Evolutionary conservation across 257 asterid genomes (phyloP).

Genomic region (Echites panduratus): DNA sequence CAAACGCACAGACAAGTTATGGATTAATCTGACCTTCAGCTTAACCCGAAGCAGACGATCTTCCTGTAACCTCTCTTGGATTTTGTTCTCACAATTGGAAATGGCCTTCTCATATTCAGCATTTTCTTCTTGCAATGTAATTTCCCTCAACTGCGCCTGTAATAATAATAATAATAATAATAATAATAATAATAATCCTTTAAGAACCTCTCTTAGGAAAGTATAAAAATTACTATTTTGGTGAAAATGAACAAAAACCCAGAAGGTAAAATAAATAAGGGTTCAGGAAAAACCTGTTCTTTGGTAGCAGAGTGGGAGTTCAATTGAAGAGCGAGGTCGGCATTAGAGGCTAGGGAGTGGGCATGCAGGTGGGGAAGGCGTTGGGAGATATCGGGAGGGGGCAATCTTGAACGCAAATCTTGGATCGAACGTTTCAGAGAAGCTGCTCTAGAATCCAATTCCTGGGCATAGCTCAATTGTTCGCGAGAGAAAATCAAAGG

Average conservation of each 20-base stretch:
- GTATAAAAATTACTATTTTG: neutral
- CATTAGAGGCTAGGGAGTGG: constrained; percentile 86
- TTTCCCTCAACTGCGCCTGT: constrained; percentile 71
- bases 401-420: constrained; percentile 86
- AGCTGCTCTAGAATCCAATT: constrained; percentile 58
- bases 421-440: constrained; percentile 84
- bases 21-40: constrained; percentile 56
- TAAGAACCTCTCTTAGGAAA: neutral
- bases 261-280: neutral
- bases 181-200: neutral
- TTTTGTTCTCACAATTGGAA: constrained; percentile 55
- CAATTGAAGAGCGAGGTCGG: constrained; percentile 82
- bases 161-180: neutral
- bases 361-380: constrained; percentile 97
- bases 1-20: constrained; percentile 4
- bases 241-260: neutral
- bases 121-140: constrained; percentile 74
- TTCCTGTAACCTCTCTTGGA: constrained; percentile 70
- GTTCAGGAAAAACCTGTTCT: constrained; percentile 43
- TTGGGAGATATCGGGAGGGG: constrained; percentile 90
- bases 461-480: constrained; percentile 56
- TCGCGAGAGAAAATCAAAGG: constrained; percentile 79
- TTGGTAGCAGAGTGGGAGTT: constrained; percentile 93
- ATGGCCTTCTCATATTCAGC: constrained; percentile 68
- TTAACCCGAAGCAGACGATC: constrained; percentile 58